Evolutionary conservation across 148 eudicot genomes (phyloP).

Genomic region (Vaccinium corymbosum): DNA sequence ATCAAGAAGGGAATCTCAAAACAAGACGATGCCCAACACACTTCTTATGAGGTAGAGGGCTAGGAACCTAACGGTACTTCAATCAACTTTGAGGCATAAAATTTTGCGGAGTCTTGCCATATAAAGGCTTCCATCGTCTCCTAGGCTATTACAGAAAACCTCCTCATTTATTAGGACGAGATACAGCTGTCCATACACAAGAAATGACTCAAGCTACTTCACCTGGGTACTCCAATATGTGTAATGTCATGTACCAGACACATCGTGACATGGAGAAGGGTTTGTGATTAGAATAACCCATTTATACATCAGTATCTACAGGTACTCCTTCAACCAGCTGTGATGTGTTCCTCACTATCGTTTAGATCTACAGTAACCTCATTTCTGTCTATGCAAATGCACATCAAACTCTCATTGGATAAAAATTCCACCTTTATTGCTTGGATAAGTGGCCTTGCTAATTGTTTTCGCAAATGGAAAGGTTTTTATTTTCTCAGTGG

Average conservation of each 20-base stretch:
- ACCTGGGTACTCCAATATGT: neutral
- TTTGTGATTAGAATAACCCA: neutral
- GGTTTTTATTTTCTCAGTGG: neutral
- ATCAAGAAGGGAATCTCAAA: neutral
- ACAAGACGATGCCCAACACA: neutral
- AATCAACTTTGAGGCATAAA: slow-evolving; percentile 3
- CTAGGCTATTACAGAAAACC: neutral
- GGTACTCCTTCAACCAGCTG: neutral
- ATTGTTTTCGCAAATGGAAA: neutral
- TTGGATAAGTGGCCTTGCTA: neutral
- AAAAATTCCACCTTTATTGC: neutral
- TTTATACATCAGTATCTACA: neutral
- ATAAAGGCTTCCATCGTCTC: neutral
- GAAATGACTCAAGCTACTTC: neutral
- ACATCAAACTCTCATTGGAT: neutral
- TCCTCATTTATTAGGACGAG: neutral
- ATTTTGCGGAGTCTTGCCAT: neutral
- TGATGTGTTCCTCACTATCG: neutral
- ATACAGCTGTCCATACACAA: neutral
- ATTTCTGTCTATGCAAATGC: neutral
- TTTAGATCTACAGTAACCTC: neutral
- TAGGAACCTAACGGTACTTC: neutral
- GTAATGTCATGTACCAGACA: neutral
- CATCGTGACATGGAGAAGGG: neutral
- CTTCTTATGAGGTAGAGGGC: neutral